Evolutionary conservation across 768 basidiomycete species (phyloP), one percentile per base, ranked within the genome.

Genomic region (Leccinum fibrillosum): DNA sequence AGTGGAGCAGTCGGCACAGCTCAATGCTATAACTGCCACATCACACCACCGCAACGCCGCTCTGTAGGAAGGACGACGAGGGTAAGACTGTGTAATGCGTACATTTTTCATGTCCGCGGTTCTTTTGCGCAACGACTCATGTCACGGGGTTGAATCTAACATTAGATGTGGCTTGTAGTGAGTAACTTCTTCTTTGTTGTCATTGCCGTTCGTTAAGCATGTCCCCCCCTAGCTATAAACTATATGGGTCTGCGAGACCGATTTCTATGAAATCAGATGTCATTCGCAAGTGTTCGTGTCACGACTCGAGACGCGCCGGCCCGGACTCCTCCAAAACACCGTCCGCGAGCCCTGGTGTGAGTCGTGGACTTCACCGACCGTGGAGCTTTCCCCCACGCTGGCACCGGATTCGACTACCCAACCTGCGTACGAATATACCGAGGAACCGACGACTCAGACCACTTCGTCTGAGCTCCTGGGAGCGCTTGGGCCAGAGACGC

Each of bases 31-130:
- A 93, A 92, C 67, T 93, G 91, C 76, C 88, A 92, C 25, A 26
- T 26, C 25, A 26, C 67, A 93, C 92, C 23, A 92, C 89, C 3
- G 89, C 90, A 13, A 92, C 91, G 5, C 92, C 92, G 12, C 82
- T 93, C 42, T 93, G 91, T 91, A 82, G 91, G 61, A 93, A 93
- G 74, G 92, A 93, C 64, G 90, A 92, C 64, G 92, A 92, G 73
- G 91, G 91, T 55, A 90, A 90, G 77, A 93, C 91, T 93, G 42
- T 93, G 92, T 77, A 93, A 93, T 66, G 91, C 92, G 88, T 92
- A 71, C 72, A 88, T 83, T n/a, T 47, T 47, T 52, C n/a, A 5
- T n/a, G 15, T 52, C 9, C 12, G 26, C 42, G n/a, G 32, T 57
- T 54, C 48, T n/a, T 54, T 51, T 55, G 35, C 59, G 44, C 54